Base-by-base conservation (phyloP, 129 eudicot genomes). In the Pulicaria dysenterica region DNA sequence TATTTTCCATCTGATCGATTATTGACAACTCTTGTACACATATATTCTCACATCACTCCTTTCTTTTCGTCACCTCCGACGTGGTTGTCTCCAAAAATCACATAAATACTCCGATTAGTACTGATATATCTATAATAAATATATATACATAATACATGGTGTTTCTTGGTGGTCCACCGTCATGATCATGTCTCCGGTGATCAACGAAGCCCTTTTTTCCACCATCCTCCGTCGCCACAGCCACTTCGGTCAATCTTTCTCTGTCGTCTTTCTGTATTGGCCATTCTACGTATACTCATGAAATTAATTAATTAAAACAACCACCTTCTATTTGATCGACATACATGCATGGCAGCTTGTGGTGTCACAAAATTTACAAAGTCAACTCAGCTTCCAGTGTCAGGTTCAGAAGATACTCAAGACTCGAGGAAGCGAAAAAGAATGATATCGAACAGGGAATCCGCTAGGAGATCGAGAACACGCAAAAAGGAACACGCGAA, bases 181-280 rank as follows among this genome's bases (percentile, higher is more conserved):
- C 36, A 15, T 47, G 43, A 67, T 76, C 83, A 92, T 92, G 98
- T 83, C 96, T 67, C 85, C 84, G 15, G 73, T 86, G 34, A 83
- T 86, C 11, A 84, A 81, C 60, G 90, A 92, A 83, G 78, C 85
- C 74, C 80, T 91, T 73, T 88, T 84, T n/a, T 88, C 93, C 47
- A 44, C 81, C 64, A 39, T 75, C 64, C 83, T 79, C 24, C 60
- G 74, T 61, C 93, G 92, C 60, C 64, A 76, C 6, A 82, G 83
- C 70, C 96, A 88, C 73, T 79, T 87, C 36, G 85, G 87, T 49
- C 94, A 79, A 58, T 87, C 96, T 59, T 67, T 90, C 78, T 91
- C 96, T 7, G 91, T 86, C 12, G 82, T 85, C 59, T 89, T 92
- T 73, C 96, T 92, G 70, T 89, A 85, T 69, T 92, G 97, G 97